These are phyloP conservation scores for Pseudodiploospora longispora DNA, from an alignment of 2,329 filamentous ascomycete genomes.

Conservation along the genomic window DNA sequence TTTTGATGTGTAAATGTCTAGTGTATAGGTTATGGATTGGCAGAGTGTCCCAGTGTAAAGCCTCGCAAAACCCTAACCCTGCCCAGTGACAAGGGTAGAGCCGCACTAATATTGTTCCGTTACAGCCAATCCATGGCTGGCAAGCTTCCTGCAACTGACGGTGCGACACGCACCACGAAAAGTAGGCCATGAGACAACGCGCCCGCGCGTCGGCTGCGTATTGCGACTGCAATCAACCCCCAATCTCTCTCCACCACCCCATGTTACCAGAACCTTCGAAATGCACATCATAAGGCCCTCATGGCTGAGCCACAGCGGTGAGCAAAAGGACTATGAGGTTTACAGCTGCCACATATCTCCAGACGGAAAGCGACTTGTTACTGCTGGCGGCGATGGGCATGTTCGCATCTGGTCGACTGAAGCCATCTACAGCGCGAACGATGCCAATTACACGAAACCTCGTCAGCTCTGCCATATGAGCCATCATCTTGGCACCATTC, in stretches of 20 bases:
- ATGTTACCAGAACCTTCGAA: conserved; percentile 13
- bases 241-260: background rate
- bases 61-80: too few relatives aligned
- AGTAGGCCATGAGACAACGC: too few relatives aligned
- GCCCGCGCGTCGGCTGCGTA: too few relatives aligned
- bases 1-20: too few relatives aligned
- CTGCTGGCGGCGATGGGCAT: conserved; percentile 93
- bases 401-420: conserved; percentile 98
- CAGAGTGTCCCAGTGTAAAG: too few relatives aligned
- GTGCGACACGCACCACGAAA: too few relatives aligned
- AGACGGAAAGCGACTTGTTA: conserved; percentile 84
- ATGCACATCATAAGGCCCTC: conserved; percentile 91
- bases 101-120: too few relatives aligned
- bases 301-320: conserved; percentile 93
- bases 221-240: too few relatives aligned
- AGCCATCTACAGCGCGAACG: conserved; percentile 73
- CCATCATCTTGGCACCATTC: conserved; percentile 95
- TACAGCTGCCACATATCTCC: conserved; percentile 97
- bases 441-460: conserved; percentile 64
- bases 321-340: conserved; percentile 97
- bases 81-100: too few relatives aligned
- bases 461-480: conserved; percentile 97
- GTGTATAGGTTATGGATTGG: too few relatives aligned
- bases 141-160: too few relatives aligned
- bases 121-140: too few relatives aligned